These are phyloP conservation scores for Rhodosporidiobolus odoratus DNA, from an alignment of 768 basidiomycete species.

Conservation along the genomic window DNA sequence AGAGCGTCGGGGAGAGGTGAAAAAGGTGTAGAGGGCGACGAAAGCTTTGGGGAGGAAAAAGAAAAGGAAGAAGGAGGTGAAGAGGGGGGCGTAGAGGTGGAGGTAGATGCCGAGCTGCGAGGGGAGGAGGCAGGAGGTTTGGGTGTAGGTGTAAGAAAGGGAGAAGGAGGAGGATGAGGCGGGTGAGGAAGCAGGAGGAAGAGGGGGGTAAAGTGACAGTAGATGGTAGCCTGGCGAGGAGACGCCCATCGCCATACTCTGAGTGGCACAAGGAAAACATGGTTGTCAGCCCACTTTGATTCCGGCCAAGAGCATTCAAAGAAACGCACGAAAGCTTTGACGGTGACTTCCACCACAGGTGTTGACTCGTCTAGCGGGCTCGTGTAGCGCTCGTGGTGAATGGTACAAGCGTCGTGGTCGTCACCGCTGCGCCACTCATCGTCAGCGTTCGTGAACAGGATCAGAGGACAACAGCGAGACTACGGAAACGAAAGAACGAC, in stretches of 20 bases:
- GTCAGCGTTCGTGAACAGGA: not conserved
- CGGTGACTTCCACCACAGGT: conserved; percentile 61
- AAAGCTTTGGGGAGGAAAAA: conserved; percentile 37
- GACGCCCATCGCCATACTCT: conserved; percentile 81
- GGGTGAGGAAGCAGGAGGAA: conserved; percentile 36
- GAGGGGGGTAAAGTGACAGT: conserved; percentile 57
- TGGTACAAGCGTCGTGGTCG: conserved; percentile 90
- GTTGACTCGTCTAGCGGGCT: conserved; percentile 46
- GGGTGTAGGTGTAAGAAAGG: conserved; percentile 26
- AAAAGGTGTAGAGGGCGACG: not conserved
- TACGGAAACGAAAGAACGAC: not conserved
- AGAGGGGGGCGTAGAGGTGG: conserved; percentile 53
- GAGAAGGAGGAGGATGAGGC: conserved; percentile 45
- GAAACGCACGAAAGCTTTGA: conserved; percentile 62
- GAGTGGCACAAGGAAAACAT: too few relatives aligned
- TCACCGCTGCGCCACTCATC: conserved; percentile 56
- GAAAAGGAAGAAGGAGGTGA: conserved; percentile 45
- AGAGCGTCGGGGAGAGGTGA: not conserved
- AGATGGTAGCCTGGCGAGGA: conserved; percentile 81
- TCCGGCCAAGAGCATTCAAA: too few relatives aligned
- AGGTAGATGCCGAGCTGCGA: conserved; percentile 76
- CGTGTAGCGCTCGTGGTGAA: conserved; percentile 51
- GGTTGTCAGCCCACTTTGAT: not conserved
- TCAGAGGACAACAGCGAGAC: not conserved
- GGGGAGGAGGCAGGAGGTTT: conserved; percentile 63